Conservation (phyloP, 495 filamentous ascomycete genomes). For the Viridothelium virens region DNA sequence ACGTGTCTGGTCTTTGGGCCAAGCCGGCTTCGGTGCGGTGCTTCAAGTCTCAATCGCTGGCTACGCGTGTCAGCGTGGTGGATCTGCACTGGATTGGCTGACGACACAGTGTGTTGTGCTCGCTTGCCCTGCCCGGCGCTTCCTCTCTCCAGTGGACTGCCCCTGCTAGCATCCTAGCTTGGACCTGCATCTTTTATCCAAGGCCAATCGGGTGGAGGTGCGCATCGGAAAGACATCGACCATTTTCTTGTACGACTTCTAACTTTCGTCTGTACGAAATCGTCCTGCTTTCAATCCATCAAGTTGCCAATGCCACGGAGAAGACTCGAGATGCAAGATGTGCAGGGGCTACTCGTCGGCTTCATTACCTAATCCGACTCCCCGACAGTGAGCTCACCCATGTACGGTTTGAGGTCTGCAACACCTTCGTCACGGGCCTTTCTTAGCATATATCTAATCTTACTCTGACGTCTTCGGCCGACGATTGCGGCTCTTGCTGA, state of each 20-base stretch:
- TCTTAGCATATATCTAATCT: slow-evolving; percentile 6
- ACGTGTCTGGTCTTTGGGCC: neutral
- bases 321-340: neutral
- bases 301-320: neutral
- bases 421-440: slow-evolving; percentile 9
- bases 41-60: slow-evolving; percentile 6
- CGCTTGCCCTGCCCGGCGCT: neutral
- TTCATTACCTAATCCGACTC: neutral
- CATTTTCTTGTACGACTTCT: too few relatives aligned
- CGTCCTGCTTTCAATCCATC: too few relatives aligned
- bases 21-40: neutral
- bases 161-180: neutral
- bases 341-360: neutral
- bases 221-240: too few relatives aligned
- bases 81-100: neutral
- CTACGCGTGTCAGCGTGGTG: neutral
- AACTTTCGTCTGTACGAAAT: too few relatives aligned
- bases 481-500: slow-evolving; percentile 8
- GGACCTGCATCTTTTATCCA: neutral
- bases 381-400: neutral
- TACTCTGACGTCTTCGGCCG: neutral
- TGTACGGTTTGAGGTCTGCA: slow-evolving; percentile 4
- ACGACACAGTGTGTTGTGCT: neutral
- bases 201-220: neutral
- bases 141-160: neutral